Conservation (phyloP, 148 eudicot species). For the Euryodendron excelsum region DNA sequence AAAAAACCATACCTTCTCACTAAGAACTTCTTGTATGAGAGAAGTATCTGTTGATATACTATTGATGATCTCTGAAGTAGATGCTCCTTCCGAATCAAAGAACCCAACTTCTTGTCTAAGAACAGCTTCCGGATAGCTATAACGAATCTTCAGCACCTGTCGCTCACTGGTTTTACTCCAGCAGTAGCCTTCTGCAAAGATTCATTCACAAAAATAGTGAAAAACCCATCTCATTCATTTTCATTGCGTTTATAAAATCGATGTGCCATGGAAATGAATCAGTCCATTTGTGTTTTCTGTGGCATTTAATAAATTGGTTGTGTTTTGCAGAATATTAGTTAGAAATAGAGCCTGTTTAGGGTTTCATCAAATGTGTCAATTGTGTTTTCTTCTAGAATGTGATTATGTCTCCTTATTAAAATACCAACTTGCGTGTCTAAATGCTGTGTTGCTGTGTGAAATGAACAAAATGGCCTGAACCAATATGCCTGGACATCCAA, state of each 20-base stretch:
- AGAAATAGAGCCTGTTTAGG: not conserved
- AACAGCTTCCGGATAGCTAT: constrained; percentile 81
- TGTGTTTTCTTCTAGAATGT: constrained; percentile 1
- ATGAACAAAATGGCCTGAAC: not conserved
- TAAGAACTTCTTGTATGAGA: constrained; percentile 84
- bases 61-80: constrained; percentile 77
- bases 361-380: not conserved
- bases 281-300: not conserved
- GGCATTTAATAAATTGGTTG: too few species aligned
- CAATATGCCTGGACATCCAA: not conserved
- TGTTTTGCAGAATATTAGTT: too few species aligned
- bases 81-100: constrained; percentile 94
- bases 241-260: too few species aligned
- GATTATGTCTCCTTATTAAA: not conserved
- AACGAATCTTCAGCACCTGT: constrained; percentile 74
- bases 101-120: constrained; percentile 88
- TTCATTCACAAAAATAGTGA: not conserved
- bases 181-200: constrained; percentile 72
- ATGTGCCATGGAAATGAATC: constrained; percentile 14
- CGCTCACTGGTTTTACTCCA: constrained; percentile 95
- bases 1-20: constrained; percentile 88
- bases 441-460: not conserved
- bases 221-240: not conserved
- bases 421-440: not conserved
- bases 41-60: constrained; percentile 80